Evolutionary conservation across 2,329 filamentous ascomycete species (phyloP).

Genomic region (Emergomyces africanus): DNA sequence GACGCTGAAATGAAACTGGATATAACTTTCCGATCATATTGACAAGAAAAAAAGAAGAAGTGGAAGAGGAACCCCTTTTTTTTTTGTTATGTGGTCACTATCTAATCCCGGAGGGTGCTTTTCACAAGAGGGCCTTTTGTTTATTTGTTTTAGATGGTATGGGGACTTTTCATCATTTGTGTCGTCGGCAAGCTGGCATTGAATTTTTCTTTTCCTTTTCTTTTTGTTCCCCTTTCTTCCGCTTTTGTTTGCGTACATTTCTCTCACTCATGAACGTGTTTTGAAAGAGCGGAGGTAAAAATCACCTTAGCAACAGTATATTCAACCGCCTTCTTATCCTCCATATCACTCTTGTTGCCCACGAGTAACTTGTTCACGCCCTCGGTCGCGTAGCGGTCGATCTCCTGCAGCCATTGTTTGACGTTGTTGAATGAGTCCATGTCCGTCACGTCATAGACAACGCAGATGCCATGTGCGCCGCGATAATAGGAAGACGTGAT

Average conservation of each 20-base stretch:
- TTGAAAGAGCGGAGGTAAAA: conserved; percentile 3
- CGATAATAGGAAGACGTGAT: conserved; percentile 99
- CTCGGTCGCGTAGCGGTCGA: conserved; percentile 97
- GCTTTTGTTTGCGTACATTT: not conserved
- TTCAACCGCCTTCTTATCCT: conserved; percentile 99
- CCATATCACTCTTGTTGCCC: conserved; percentile 99
- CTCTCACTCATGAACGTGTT: not conserved
- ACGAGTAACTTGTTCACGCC: conserved; percentile 99
- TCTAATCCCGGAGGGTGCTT: not conserved
- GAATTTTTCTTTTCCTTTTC: not conserved
- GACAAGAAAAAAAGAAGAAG: too few relatives aligned
- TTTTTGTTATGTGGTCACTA: not conserved
- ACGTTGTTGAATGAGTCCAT: conserved; percentile 99
- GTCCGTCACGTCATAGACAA: conserved; percentile 99
- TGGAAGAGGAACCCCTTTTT: not conserved
- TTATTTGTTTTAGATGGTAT: not conserved
- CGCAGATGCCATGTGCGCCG: conserved; percentile 96
- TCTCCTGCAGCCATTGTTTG: conserved; percentile 99
- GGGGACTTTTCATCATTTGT: not conserved
- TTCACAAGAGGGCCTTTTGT: not conserved
- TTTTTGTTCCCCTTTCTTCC: too few relatives aligned
- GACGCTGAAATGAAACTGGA: not conserved
- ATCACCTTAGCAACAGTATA: conserved; percentile 97
- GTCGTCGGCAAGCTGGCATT: not conserved
- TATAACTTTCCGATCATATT: not conserved